Evolutionary conservation across 208 protist genomes (phyloP).

Genomic region (Acanthamoeba royreba): DNA sequence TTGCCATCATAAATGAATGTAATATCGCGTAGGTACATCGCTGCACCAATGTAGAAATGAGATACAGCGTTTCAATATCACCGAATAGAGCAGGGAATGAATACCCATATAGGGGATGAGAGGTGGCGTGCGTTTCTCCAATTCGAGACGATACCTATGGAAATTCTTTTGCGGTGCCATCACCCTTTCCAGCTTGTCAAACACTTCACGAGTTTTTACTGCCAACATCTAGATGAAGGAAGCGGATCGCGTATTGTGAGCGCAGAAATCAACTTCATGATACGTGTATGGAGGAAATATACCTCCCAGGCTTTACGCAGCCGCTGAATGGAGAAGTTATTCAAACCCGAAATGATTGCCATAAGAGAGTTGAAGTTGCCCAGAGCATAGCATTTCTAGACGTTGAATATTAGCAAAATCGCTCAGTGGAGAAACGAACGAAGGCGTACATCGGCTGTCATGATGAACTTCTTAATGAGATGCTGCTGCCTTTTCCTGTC

Average conservation of each 20-base stretch:
- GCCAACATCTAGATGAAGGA: not conserved
- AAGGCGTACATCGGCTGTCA: slow-evolving; percentile 14
- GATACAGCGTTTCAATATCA: no score
- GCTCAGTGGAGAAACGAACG: no score
- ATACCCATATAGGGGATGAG: slow-evolving; percentile 5
- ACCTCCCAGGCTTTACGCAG: slow-evolving; percentile 41
- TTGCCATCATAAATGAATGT: slow-evolving; percentile 51
- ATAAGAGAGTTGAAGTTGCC: slow-evolving; percentile 48
- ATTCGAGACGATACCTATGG: not conserved
- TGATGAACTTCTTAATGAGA: slow-evolving; percentile 44
- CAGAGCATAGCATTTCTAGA: not conserved
- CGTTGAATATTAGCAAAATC: no score
- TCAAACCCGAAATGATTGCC: slow-evolving; percentile 49
- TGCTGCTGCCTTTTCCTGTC: not conserved
- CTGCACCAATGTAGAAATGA: no score
- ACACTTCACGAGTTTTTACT: not conserved
- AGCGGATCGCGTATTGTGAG: no score
- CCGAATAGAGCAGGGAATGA: not conserved
- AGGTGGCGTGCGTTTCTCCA: not conserved
- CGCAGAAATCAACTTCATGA: no score
- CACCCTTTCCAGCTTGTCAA: slow-evolving; percentile 3
- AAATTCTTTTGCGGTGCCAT: slow-evolving; percentile 40
- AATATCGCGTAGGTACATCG: slow-evolving; percentile 36
- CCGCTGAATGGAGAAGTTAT: slow-evolving; percentile 46
- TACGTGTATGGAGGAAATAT: not conserved